Conservation (phyloP, 257 asterid species). For the Scutellaria minor region DNA sequence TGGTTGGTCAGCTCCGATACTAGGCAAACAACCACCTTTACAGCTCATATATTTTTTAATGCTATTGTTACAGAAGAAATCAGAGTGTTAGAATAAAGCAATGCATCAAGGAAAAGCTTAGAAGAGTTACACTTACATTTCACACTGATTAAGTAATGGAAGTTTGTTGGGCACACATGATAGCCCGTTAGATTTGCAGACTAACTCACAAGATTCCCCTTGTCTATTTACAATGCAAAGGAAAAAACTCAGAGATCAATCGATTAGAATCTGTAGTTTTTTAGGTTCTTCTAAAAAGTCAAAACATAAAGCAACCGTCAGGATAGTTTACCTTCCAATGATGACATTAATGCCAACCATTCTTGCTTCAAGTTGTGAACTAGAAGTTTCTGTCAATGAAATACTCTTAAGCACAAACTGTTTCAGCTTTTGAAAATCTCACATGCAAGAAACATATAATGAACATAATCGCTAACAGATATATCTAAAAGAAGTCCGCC, state of each 20-base stretch:
- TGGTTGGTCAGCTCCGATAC: conserved; percentile 90
- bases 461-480: conserved; percentile 17
- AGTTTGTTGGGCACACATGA: conserved; percentile 95
- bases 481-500: not conserved
- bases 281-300: conserved; percentile 14
- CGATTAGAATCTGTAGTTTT: conserved; percentile 30
- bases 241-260: conserved; percentile 32
- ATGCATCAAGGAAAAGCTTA: not conserved
- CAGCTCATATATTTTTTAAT: conserved; percentile 82
- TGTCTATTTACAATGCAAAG: conserved; percentile 50
- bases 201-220: conserved; percentile 86
- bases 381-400: conserved; percentile 51
- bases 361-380: conserved; percentile 58
- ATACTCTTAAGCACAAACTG: conserved; percentile 29
- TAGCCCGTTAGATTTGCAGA: conserved; percentile 76
- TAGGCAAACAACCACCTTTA: conserved; percentile 74
- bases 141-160: conserved; percentile 76
- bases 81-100: conserved; percentile 22
- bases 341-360: conserved; percentile 72
- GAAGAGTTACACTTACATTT: conserved; percentile 58
- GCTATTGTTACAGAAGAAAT: conserved; percentile 41
- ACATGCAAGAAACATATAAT: conserved; percentile 10
- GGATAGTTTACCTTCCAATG: conserved; percentile 65
- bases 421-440: conserved; percentile 29
- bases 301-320: conserved; percentile 15